Evolutionary conservation across 192 early-diverging fungal genomes (phyloP), one percentile per base, ranked within the genome.

Genomic region (Lunasporangiospora selenospora): DNA sequence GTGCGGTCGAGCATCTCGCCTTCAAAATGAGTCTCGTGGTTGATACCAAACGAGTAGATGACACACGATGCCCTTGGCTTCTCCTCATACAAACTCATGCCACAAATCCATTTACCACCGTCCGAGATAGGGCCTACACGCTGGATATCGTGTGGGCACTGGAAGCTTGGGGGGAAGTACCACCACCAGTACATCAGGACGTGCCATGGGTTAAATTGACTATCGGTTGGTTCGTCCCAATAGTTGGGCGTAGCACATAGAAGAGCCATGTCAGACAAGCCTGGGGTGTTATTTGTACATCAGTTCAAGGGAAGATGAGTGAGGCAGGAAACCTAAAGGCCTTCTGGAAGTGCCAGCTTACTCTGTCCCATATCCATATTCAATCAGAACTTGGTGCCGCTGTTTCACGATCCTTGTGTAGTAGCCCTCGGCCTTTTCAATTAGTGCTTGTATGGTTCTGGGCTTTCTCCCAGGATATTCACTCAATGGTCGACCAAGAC

Each of bases 121-220:
- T 71, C 67, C 26, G 45, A 54, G 45, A 71, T 41, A 24, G 58
- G 67, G 50, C 67, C 67, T 24, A 71, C 67, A 16, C 59, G 67
- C 58, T 71, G 67, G 40, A 71, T 57, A 10, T 71, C 67, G 26
- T 55, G 52, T 13, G 67, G 67, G 46, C 59, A 71, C 3, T 26
- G 19, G 46, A 71, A 71, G 15, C 58, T 62, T 6, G 67, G 46
- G 18, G 67, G 67, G 58, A 71, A 71, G 53, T 71, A 71, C 67
- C 59, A 71, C 67, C 67, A 71, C 21, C 40, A 71, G 53, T 57
- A 71, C 34, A 55, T 51, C 1, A 48, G 0, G 6, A 18, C 21
- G 3, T 31, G 3, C 58, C 58, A 71, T 16, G 67, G 59, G 41
- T 71, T n/a, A 41, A 71, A 71, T 18, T 27, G 0, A 10, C 67